Base-by-base conservation (phyloP, 208 protist species). In the Leishmania tropica region DNA sequence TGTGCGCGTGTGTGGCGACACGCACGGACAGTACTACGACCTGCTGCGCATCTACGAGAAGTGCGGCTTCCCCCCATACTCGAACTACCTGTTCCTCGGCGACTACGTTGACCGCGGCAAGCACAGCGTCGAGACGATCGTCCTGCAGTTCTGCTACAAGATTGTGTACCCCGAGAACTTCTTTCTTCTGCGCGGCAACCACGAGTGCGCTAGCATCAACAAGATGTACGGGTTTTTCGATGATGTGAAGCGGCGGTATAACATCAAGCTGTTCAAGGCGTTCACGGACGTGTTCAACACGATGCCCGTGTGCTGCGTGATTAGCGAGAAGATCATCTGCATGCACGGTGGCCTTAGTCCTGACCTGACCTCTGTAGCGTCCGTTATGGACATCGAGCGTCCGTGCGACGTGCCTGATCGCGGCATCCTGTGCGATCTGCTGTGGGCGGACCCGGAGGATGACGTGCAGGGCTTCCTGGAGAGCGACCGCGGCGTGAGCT, bases 41-140 rank as follows among this genome's bases (percentile, higher is more conserved):
- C 92, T 99, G 54, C 87, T 99, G 28, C 92, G 99, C 15, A 90
- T 99, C 28, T 99, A 99, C 83, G 99, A 99, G 83, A 99, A 99
- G 87, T 99, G 98, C 75, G 98, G 98, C 45, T 99, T 99, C 76
- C 99, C 99, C 19, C 99, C 99, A 47, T 98, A 99, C 58, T 90
- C 98, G 0, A 99, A 99, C 98, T 99, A 99, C 84, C 90, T 99
- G 15, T 99, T 99, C 88, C 92, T 99, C 0, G 99, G 99, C 19
- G 99, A 99, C 86, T 99, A 99, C 89, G 99, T 99, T 1, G 99
- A 99, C 81, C 96, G 99, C 81, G 99, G 99, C 53, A 97, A 99
- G 79, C 96, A 99, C 64, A 97, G 91, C 48, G 81, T 99, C 0
- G 98, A 99, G 84, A 99, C 94, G 4, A 89, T 98, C 42, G 89